These are phyloP conservation scores for Suillus sp. DNA, from an alignment of 768 basidiomycete genomes.

Conservation along the genomic window DNA sequence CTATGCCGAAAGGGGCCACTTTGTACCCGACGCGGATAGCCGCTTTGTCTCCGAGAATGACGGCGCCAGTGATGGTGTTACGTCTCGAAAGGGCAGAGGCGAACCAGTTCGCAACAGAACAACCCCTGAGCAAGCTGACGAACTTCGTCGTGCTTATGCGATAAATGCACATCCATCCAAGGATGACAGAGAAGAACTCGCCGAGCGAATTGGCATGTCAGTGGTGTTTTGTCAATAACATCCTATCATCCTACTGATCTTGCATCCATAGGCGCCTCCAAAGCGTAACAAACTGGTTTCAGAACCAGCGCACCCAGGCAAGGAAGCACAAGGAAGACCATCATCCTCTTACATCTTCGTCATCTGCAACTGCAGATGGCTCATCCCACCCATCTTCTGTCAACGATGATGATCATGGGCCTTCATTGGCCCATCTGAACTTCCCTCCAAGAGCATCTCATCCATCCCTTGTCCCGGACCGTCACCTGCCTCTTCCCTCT, in stretches of 20 bases:
- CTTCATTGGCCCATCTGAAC: slow-evolving; percentile 15
- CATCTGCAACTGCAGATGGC: slow-evolving; percentile 29
- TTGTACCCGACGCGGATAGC: slow-evolving; percentile 51
- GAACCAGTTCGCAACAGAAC: slow-evolving; percentile 57
- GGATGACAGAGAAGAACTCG: slow-evolving; percentile 66
- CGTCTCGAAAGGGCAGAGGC: slow-evolving; percentile 33
- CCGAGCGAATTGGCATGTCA: slow-evolving; percentile 75
- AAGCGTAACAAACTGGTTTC: slow-evolving; percentile 86
- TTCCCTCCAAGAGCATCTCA: slow-evolving; percentile 33
- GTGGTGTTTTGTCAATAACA: slow-evolving; percentile 34
- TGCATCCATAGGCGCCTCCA: slow-evolving; percentile 62
- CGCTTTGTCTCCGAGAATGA: slow-evolving; percentile 56
- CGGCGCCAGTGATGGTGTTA: slow-evolving; percentile 24
- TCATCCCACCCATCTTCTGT: slow-evolving; percentile 10
- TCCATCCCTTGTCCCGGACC: slow-evolving; percentile 32
- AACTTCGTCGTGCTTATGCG: slow-evolving; percentile 66
- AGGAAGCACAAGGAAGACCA: slow-evolving; percentile 68
- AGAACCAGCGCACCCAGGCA: slow-evolving; percentile 79
- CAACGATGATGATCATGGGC: slow-evolving; percentile 13
- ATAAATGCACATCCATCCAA: slow-evolving; percentile 66
- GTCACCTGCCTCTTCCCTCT: slow-evolving; percentile 16
- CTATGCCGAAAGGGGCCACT: slow-evolving; percentile 50
- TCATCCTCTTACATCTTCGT: slow-evolving; percentile 25
- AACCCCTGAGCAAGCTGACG: slow-evolving; percentile 64
- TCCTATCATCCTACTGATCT: slow-evolving; percentile 25